These are phyloP conservation scores for Leptographium galeiforme DNA, from an alignment of 2,329 filamentous ascomycete genomes.

Conservation along the genomic window DNA sequence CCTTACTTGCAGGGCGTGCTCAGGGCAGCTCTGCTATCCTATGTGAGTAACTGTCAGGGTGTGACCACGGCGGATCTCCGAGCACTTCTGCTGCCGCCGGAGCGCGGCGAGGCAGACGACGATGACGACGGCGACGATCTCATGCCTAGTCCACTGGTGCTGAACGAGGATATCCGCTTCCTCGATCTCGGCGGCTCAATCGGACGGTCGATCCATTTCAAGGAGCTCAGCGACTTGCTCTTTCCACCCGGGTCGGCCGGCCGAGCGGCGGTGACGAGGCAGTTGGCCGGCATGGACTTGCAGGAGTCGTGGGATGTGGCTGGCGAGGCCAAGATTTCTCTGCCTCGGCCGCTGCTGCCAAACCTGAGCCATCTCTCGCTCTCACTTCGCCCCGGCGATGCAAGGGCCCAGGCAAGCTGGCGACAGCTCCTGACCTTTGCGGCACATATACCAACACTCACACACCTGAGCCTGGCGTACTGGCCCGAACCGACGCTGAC, in stretches of 20 bases:
- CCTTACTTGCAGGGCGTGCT: conserved; percentile 40
- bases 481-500: conserved; percentile 50
- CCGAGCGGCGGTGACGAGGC: not conserved
- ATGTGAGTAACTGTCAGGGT: conserved; percentile 27
- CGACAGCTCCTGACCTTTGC: conserved; percentile 43
- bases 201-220: conserved; percentile 36
- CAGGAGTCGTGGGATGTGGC: conserved; percentile 40
- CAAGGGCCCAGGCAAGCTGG: conserved; percentile 24
- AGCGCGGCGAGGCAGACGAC: conserved; percentile 12
- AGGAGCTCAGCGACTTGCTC: conserved; percentile 37
- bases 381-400: conserved; percentile 26
- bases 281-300: conserved; percentile 11
- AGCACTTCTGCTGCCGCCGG: conserved; percentile 26
- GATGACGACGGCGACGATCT: conserved; percentile 10
- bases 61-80: conserved; percentile 37
- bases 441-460: conserved; percentile 37
- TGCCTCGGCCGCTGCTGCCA: conserved; percentile 31
- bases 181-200: conserved; percentile 41
- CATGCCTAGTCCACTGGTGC: conserved; percentile 11
- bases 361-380: conserved; percentile 49
- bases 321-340: conserved; percentile 12
- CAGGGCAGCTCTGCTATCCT: conserved; percentile 36
- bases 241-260: conserved; percentile 17
- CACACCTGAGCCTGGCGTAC: conserved; percentile 46
- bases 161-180: conserved; percentile 34